phyloP scores from a whole-genome alignment of 2,329 filamentous ascomycete genomes.

The Colletotrichum sp. region DNA sequence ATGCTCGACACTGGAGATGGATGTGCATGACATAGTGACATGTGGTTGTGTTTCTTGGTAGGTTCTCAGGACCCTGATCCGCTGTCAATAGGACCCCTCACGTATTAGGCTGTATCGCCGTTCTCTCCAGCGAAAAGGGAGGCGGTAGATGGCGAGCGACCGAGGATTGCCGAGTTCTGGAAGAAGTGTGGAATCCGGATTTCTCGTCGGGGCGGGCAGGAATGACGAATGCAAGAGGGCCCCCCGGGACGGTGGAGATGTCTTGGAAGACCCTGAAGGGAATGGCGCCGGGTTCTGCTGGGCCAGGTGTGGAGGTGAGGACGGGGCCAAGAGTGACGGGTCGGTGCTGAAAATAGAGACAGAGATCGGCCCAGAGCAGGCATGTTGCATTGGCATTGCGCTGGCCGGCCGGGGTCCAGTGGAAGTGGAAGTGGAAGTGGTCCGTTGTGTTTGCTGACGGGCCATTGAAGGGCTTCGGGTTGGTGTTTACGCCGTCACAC shows the following conservation, averaged over 20 bases:
- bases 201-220: not conserved
- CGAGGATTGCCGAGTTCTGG: constrained; percentile 3
- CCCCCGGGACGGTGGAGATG: not conserved
- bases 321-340: not conserved
- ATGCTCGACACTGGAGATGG: not conserved
- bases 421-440: not conserved
- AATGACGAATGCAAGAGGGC: constrained; percentile 11
- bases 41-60: not conserved
- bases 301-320: constrained; percentile 1
- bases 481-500: not conserved
- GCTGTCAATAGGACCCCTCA: not conserved
- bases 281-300: not conserved
- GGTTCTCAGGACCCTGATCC: not conserved
- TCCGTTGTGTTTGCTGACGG: not conserved
- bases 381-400: constrained; percentile 8
- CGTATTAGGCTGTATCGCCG: not conserved
- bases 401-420: not conserved
- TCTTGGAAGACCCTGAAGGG: constrained; percentile 16
- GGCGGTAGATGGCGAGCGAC: not conserved
- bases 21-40: not conserved
- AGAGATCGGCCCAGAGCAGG: constrained; percentile 9
- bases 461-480: not conserved
- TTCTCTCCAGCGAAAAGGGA: not conserved
- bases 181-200: constrained; percentile 15
- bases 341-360: constrained; percentile 19